Evolutionary conservation across 208 protist species (phyloP).

Genomic region (Acanthamoeba divionensis): DNA sequence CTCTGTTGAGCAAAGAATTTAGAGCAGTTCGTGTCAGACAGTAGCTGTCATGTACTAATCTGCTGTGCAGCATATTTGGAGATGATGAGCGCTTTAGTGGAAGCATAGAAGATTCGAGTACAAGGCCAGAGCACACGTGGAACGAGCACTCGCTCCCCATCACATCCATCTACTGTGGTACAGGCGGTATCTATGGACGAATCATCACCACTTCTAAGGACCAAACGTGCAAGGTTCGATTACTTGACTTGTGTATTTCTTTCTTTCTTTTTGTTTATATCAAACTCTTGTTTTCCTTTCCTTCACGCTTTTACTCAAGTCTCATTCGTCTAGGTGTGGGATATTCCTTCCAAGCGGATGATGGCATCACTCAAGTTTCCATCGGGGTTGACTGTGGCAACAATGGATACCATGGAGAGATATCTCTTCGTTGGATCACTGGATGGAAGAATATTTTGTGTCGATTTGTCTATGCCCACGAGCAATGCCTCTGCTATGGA

Average conservation of each 20-base stretch:
- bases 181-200: neutral
- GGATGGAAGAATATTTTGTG: neutral
- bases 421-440: neutral
- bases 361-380: slow-evolving; percentile 50
- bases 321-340: slow-evolving; percentile 41
- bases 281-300: too few species aligned
- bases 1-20: too few species aligned
- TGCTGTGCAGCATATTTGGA: neutral
- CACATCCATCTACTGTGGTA: slow-evolving; percentile 24
- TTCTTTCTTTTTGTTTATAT: too few species aligned
- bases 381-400: neutral
- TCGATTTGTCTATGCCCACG: slow-evolving; percentile 31
- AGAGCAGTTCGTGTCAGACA: too few species aligned
- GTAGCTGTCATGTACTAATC: neutral
- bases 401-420: slow-evolving; percentile 19
- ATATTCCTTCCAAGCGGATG: slow-evolving; percentile 30
- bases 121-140: slow-evolving; percentile 38
- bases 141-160: slow-evolving; percentile 44
- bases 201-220: slow-evolving; percentile 31
- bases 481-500: neutral
- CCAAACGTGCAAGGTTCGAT: slow-evolving; percentile 26
- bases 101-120: neutral
- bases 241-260: too few species aligned
- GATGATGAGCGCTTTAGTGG: neutral
- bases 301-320: too few species aligned